These are phyloP conservation scores for Lobosporangium transversale DNA, from an alignment of 192 early-diverging fungal genomes.

Conservation along the genomic window DNA sequence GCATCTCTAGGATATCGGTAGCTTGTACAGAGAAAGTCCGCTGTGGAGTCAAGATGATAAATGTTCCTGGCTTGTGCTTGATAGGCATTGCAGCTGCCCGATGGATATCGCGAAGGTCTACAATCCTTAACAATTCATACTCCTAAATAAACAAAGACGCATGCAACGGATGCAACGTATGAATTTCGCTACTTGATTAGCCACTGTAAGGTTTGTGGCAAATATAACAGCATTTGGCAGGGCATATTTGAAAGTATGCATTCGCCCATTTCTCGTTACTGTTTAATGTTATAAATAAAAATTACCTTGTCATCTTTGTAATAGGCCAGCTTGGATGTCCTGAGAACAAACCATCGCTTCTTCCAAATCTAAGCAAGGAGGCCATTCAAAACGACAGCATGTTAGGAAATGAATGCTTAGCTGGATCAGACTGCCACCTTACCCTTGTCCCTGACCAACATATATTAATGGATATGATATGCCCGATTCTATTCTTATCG, in stretches of 20 bases:
- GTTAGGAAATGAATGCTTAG: not conserved
- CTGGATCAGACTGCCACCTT: too few relatives aligned
- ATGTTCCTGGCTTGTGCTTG: constrained; percentile 72
- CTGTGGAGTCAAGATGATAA: constrained; percentile 78
- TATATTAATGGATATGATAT: not conserved
- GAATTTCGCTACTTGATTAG: too few relatives aligned
- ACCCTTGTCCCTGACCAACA: too few relatives aligned
- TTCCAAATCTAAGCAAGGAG: constrained; percentile 75
- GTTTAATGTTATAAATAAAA: too few relatives aligned
- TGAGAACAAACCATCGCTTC: constrained; percentile 85
- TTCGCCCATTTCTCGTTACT: too few relatives aligned
- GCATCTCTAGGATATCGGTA: constrained; percentile 58
- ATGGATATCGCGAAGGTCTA: constrained; percentile 75
- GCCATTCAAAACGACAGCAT: not conserved
- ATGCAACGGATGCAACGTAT: not conserved
- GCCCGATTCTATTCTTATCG: too few relatives aligned
- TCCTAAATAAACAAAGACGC: constrained; percentile 50
- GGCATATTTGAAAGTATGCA: too few relatives aligned
- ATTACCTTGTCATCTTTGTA: constrained; percentile 84
- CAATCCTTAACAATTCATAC: constrained; percentile 79
- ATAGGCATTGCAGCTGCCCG: constrained; percentile 74
- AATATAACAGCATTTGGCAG: too few relatives aligned
- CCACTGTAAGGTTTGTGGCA: too few relatives aligned
- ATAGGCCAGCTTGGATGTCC: constrained; percentile 78
- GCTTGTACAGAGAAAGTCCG: constrained; percentile 80